Evolutionary conservation across 345 rosid genomes (phyloP).

Genomic region (Punica granatum): DNA sequence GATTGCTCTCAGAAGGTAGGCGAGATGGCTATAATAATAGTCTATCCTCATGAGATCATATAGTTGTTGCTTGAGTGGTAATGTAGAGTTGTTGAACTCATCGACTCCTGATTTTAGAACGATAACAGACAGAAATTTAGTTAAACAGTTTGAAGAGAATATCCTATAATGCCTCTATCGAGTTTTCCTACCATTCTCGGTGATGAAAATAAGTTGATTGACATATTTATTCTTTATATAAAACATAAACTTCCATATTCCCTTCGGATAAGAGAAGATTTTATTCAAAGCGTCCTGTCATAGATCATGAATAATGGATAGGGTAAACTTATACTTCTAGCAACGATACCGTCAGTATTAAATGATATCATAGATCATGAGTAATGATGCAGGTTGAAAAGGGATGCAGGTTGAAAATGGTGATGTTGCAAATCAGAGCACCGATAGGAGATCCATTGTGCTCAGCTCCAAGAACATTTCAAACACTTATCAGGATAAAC

Average conservation of each 20-base stretch:
- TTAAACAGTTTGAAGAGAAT: no score
- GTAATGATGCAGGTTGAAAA: background rate
- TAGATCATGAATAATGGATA: background rate
- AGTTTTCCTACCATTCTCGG: slow-evolving; percentile 11
- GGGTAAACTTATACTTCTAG: background rate
- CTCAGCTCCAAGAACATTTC: background rate
- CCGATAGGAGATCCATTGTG: slow-evolving; percentile 20
- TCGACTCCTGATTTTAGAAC: no score
- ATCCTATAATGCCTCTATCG: no score
- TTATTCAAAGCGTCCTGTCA: background rate
- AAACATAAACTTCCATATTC: slow-evolving; percentile 6
- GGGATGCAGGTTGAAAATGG: no score
- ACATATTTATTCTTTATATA: slow-evolving; percentile 12
- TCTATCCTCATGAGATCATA: no score
- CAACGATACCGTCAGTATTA: no score
- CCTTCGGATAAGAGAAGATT: slow-evolving; percentile 7
- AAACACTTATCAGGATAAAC: background rate
- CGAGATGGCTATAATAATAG: no score
- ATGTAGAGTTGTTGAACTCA: slow-evolving; percentile 24
- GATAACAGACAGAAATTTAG: no score
- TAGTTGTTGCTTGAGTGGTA: no score
- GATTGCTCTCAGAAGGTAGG: no score
- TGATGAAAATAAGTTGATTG: slow-evolving; percentile 9
- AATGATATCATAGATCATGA: no score
- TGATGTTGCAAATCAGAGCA: slow-evolving; percentile 3